Evolutionary conservation across 345 rosid species (phyloP).

Genomic region (Brassica cretica): DNA sequence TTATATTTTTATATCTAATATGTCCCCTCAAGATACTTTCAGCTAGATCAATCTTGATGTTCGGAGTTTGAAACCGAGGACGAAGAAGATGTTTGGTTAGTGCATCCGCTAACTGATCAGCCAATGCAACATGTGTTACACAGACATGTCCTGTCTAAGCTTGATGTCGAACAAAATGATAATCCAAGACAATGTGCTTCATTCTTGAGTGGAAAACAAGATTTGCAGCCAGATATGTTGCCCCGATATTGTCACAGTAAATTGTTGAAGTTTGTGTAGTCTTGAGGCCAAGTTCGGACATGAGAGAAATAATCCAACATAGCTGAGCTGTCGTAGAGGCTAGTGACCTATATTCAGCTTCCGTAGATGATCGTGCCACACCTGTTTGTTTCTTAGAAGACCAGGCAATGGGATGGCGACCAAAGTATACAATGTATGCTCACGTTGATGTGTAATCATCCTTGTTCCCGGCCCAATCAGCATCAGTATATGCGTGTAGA

Average conservation of each 20-base stretch:
- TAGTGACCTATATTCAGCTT: no score
- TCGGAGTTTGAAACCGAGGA: not conserved
- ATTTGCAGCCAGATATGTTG: not conserved
- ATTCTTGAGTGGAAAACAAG: not conserved
- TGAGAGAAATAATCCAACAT: no score
- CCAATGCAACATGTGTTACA: not conserved
- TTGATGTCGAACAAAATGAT: not conserved
- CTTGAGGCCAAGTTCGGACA: not conserved
- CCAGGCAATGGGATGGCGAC: not conserved
- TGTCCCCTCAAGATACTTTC: not conserved
- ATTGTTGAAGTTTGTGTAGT: not conserved
- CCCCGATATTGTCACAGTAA: not conserved
- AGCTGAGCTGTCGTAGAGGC: no score
- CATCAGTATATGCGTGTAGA: not conserved
- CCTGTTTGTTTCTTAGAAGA: not conserved
- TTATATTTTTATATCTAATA: no score
- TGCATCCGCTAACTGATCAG: not conserved
- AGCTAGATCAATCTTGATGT: not conserved
- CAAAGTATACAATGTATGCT: not conserved
- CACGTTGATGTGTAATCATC: not conserved
- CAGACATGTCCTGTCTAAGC: not conserved
- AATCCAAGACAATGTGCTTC: not conserved
- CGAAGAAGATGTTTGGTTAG: not conserved
- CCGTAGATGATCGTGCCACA: not conserved
- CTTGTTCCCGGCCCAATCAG: no score